Evolutionary conservation across 257 asterid genomes (phyloP).

Genomic region (Rauvolfia tetraphylla): DNA sequence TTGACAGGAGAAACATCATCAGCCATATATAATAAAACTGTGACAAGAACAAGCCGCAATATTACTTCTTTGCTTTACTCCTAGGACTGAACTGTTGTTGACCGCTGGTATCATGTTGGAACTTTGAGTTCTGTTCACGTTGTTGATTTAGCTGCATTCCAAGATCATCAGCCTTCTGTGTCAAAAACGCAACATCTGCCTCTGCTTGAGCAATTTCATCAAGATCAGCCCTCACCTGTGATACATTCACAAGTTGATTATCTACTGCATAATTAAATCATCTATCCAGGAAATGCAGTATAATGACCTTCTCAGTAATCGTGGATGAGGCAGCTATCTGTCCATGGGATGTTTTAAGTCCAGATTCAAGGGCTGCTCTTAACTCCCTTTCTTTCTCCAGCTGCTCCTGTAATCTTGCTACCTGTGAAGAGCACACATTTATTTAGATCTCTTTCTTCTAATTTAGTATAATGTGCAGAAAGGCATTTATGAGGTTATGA

Average conservation of each 20-base stretch:
- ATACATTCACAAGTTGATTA: conserved; percentile 26
- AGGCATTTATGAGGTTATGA: background rate
- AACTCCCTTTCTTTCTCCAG: conserved; percentile 72
- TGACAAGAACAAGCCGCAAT: conserved; percentile 13
- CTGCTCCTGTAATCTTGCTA: conserved; percentile 64
- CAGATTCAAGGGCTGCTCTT: conserved; percentile 68
- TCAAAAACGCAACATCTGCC: conserved; percentile 47
- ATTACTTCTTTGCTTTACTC: conserved; percentile 46
- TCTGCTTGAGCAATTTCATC: conserved; percentile 68
- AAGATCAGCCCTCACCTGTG: conserved; percentile 58
- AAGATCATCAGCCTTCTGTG: conserved; percentile 68
- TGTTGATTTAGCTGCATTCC: conserved; percentile 56
- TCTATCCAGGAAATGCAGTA: conserved; percentile 11
- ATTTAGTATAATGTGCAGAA: background rate
- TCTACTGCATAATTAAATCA: conserved; percentile 11
- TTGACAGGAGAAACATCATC: conserved; percentile 12
- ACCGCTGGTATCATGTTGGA: conserved; percentile 39
- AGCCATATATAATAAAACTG: background rate
- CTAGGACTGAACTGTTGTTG: conserved; percentile 40
- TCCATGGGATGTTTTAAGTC: conserved; percentile 46
- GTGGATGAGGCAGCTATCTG: conserved; percentile 40
- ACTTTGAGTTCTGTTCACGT: conserved; percentile 55
- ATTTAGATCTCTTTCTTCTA: background rate
- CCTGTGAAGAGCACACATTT: conserved; percentile 40
- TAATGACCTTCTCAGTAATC: conserved; percentile 59